phyloP scores from a whole-genome alignment of 2,329 filamentous ascomycete species.

The Colletotrichum plurivorum region DNA sequence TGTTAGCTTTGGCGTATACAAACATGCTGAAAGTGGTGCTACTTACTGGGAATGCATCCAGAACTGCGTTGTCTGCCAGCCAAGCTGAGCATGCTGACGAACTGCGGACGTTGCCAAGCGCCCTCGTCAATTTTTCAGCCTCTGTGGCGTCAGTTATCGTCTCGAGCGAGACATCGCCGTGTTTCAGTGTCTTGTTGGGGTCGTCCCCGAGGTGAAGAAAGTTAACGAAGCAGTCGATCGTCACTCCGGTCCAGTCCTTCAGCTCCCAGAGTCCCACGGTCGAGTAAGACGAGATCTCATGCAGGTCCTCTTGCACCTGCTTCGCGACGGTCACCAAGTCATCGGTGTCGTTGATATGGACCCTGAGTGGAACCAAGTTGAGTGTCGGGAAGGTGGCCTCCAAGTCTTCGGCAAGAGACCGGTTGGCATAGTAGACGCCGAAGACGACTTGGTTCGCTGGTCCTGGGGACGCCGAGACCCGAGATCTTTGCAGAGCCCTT shows the following conservation, averaged over 20 bases:
- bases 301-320: constrained; percentile 77
- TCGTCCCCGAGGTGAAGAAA: constrained; percentile 70
- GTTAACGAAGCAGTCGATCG: constrained; percentile 83
- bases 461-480: neutral
- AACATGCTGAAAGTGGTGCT: constrained; percentile 26
- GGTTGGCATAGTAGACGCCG: constrained; percentile 88
- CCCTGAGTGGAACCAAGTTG: constrained; percentile 81
- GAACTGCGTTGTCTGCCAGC: constrained; percentile 45
- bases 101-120: neutral
- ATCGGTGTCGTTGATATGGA: constrained; percentile 54
- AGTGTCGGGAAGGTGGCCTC: constrained; percentile 77
- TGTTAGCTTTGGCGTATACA: constrained; percentile 8
- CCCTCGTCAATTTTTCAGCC: neutral
- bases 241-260: constrained; percentile 79
- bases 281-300: constrained; percentile 68
- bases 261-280: constrained; percentile 79
- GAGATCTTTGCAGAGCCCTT: constrained; percentile 47
- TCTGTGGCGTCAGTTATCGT: constrained; percentile 47
- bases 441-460: constrained; percentile 67
- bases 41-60: constrained; percentile 50
- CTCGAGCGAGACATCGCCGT: neutral
- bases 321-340: constrained; percentile 66
- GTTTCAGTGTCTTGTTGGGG: neutral
- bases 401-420: constrained; percentile 67
- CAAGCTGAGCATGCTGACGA: constrained; percentile 21